Conservation (phyloP, 1,284 basidiomycete genomes). For the Gomphus sp. region DNA sequence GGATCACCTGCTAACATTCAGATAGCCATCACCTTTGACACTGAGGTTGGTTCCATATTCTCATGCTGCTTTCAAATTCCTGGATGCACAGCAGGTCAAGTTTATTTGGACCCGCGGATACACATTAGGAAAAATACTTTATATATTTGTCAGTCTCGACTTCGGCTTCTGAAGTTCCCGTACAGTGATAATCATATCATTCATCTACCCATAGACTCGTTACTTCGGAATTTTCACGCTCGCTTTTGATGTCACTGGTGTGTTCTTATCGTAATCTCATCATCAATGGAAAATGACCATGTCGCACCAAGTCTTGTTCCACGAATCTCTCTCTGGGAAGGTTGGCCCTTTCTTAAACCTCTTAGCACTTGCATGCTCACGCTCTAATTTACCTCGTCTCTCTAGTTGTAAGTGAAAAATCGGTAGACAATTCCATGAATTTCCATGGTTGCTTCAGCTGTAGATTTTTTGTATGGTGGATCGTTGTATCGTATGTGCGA, state of each 20-base stretch:
- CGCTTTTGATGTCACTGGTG: not conserved
- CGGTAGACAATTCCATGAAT: not conserved
- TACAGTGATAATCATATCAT: not conserved
- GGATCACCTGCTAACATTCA: not conserved
- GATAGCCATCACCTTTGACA: not conserved
- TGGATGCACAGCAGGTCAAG: not conserved
- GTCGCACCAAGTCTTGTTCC: not conserved
- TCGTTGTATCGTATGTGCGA: not conserved
- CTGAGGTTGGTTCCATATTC: not conserved
- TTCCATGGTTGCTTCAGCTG: not conserved
- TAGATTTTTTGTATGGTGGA: not conserved
- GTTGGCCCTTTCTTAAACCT: not conserved
- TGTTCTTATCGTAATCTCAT: not conserved
- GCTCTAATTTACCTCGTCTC: not conserved
- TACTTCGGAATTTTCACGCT: not conserved
- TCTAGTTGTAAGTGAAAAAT: not conserved
- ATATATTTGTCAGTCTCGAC: not conserved
- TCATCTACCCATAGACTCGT: not conserved
- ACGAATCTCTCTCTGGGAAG: not conserved
- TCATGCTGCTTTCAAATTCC: not conserved
- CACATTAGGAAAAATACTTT: not conserved
- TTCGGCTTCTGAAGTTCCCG: not conserved
- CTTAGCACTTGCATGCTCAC: not conserved
- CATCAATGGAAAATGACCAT: not conserved
- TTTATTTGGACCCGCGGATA: not conserved